phyloP scores from a whole-genome alignment of 164 flowering plant species.

The Magnolia changhungtana region DNA sequence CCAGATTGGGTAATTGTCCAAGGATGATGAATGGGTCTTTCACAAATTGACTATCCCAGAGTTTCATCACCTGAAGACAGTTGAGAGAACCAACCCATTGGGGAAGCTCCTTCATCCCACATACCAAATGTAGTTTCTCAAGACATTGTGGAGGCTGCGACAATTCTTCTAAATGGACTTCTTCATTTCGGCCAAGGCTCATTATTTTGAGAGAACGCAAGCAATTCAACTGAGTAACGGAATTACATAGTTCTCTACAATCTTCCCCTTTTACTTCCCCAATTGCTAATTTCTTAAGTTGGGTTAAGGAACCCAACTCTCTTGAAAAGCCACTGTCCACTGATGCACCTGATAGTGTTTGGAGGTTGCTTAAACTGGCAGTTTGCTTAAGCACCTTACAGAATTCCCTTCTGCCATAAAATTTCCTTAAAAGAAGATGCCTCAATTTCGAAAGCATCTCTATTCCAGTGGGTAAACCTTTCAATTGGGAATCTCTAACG shows the following conservation, averaged over 20 bases:
- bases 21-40: neutral
- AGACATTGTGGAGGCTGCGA: conserved; percentile 4
- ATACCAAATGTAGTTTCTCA: neutral
- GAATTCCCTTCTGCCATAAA: neutral
- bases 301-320: conserved; percentile 18
- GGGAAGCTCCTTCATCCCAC: neutral
- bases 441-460: conserved; percentile 23
- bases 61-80: neutral
- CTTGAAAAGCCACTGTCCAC: conserved; percentile 17
- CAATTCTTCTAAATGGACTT: conserved; percentile 8
- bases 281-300: conserved; percentile 25
- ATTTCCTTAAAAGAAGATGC: conserved; percentile 24
- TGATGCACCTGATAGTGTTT: neutral
- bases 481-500: conserved; percentile 25
- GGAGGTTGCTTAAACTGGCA: conserved; percentile 27
- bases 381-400: conserved; percentile 12
- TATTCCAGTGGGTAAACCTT: conserved; percentile 25
- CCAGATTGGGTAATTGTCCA: neutral
- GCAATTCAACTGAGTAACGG: neutral
- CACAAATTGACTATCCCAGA: neutral
- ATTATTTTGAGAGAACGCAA: neutral
- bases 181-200: neutral
- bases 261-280: conserved; percentile 13
- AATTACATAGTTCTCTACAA: conserved; percentile 7
- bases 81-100: neutral